Base-by-base conservation (phyloP, 352 stramenopile species). In the Globisporangium viniferum region DNA sequence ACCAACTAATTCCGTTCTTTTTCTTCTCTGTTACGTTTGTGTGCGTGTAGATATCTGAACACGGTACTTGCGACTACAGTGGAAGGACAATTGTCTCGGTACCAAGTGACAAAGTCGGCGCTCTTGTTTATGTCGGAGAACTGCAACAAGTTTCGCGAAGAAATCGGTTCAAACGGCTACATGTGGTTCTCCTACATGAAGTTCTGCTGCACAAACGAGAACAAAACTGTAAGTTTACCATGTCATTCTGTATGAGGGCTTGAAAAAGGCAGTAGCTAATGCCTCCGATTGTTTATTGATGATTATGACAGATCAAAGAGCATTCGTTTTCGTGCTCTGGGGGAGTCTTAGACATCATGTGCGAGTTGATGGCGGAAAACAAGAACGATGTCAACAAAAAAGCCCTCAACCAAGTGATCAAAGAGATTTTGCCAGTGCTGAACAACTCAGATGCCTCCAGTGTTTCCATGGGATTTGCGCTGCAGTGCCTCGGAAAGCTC, bases 131-230 rank as follows among this genome's bases (percentile, higher is more conserved):
- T 93, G 22, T 58, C 75, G 0, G 73, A 82, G 10, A 78, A 90
- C 48, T 72, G 73, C 20, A 33, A 63, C 5, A 68, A 71, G 14
- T 90, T 93, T 58, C 46, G 64, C 6, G 68, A 80, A 36, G 80
- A 92, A 58, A 87, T 92, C 35, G 85, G 82, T 0, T 27, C 68
- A n/a, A 87, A 76, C 66, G 76, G 75, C 3, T 69, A 79, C 29
- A 59, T 66, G 18, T 92, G 82, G 85, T 90, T 88, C 65, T 77
- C 77, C 3, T 91, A 89, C 63, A 88, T 89, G 77, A 88, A 87
- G 39, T 90, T 80, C 68, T 93, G 83, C 64, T 88, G 69, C 18
- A 66, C 73, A 48, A 86, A 70, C 27, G 82, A 91, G 7, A 92
- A 77, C 73, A 95, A 95, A 66, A 93, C 76, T 65, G 87, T 93